These are phyloP conservation scores for Boletellus ananas DNA, from an alignment of 768 basidiomycete species.

Conservation along the genomic window DNA sequence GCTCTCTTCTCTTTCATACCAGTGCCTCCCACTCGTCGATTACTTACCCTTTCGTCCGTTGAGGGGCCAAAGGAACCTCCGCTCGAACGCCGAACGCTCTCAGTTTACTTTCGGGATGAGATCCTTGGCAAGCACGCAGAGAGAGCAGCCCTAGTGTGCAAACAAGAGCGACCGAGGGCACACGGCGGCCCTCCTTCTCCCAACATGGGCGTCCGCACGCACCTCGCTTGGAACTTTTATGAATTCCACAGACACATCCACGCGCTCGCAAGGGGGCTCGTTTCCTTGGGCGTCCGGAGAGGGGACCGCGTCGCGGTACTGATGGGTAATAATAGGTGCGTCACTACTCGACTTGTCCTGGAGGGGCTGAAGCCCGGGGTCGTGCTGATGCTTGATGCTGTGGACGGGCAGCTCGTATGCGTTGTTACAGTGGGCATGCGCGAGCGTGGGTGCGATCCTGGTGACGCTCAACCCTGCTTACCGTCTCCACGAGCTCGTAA, in stretches of 20 bases:
- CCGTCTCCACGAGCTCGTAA: constrained; percentile 63
- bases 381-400: neutral
- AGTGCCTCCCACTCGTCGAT: constrained; percentile 13
- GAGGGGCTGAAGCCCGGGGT: too few relatives aligned
- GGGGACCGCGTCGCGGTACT: constrained; percentile 77
- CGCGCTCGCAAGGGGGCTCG: constrained; percentile 66
- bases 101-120: constrained; percentile 56
- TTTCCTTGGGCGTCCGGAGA: constrained; percentile 64
- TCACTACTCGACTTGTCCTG: neutral
- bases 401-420: constrained; percentile 60
- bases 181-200: constrained; percentile 59
- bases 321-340: constrained; percentile 83
- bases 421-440: constrained; percentile 80
- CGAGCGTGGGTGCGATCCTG: constrained; percentile 77
- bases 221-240: constrained; percentile 69
- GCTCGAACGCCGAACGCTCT: constrained; percentile 52
- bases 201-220: constrained; percentile 45
- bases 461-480: constrained; percentile 85
- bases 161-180: constrained; percentile 50
- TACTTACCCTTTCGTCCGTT: constrained; percentile 49
- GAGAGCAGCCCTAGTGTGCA: constrained; percentile 62
- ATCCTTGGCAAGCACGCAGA: constrained; percentile 47
- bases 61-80: constrained; percentile 56
- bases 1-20: constrained; percentile 5
- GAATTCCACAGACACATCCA: constrained; percentile 66